Base-by-base conservation (phyloP, 2,329 filamentous ascomycete genomes). In the Colletotrichum godetiae region DNA sequence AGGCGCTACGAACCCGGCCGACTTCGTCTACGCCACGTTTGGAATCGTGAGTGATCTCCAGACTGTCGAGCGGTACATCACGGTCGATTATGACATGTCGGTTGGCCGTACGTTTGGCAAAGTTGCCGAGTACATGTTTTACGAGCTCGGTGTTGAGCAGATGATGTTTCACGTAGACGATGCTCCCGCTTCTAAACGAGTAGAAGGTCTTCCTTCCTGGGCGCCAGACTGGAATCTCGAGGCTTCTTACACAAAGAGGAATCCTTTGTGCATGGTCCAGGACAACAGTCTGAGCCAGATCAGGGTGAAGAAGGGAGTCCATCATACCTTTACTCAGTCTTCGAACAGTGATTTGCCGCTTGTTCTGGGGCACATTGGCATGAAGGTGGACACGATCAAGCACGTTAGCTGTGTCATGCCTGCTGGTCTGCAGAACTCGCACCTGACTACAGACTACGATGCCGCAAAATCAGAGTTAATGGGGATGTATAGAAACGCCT, bases 11-110 rank as follows among this genome's bases (percentile, higher is more conserved):
- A 58, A 62, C 46, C 49, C 68, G 2, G 63, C 63, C 13, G 57
- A 68, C 12, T 62, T 68, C 8, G 57, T 72, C 2, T 72, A 61
- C 53, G 64, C 68, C 3, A 67, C 35, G 7, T 35, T 72, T 4
- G 37, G 60, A 42, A 65, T 69, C 24, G 37, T 58, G 12, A 59
- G 37, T 37, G 68, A 62, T n/a, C 46, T 37, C 13, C 3, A 5
- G 3, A 12, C 49, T 10, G 57, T 57, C 10, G 22, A 46, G 1
- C 33, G 19, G 2, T 60, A 59, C 31, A 6, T 72, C 0, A 6
- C 24, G 15, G 22, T 67, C 12, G 57, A 72, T 33, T 72, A 72
- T 19, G 22, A 31, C 13, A 24, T 62, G 24, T 22, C 57, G 3
- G 4, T 56, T 3, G 35, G 29, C 4, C 31, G 55, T 13, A 66